Evolutionary conservation across 1,284 basidiomycete species (phyloP).

Genomic region (Microbotryum violaceum): DNA sequence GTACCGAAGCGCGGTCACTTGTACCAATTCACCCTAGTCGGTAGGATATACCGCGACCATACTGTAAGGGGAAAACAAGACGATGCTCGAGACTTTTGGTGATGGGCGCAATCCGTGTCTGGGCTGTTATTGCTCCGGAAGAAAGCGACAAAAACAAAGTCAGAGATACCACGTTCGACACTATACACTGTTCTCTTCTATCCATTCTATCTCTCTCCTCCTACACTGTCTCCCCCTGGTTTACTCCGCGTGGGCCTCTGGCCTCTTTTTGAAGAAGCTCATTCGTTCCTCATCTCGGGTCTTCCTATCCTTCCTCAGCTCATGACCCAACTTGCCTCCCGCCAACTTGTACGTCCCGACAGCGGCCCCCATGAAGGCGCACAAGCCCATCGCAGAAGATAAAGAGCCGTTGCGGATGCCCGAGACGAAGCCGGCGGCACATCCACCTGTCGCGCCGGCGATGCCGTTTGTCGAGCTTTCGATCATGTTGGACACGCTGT

Average conservation of each 20-base stretch:
- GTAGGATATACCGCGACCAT: too few species aligned
- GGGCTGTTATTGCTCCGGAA: too few species aligned
- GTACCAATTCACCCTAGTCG: too few species aligned
- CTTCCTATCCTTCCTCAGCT: constrained; percentile 18
- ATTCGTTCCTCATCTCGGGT: constrained; percentile 25
- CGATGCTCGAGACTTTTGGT: too few species aligned
- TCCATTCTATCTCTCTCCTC: too few species aligned
- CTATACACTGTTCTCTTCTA: too few species aligned
- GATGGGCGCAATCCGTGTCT: too few species aligned
- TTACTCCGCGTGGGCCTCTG: constrained; percentile 16
- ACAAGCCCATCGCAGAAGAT: constrained; percentile 29
- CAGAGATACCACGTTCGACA: too few species aligned
- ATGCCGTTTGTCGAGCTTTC: constrained; percentile 22
- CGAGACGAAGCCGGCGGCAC: constrained; percentile 30
- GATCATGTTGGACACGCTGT: constrained; percentile 29
- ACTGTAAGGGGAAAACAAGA: too few species aligned
- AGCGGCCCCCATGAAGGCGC: constrained; percentile 28
- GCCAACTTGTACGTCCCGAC: constrained; percentile 31
- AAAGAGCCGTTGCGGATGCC: constrained; percentile 28
- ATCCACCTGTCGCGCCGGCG: constrained; percentile 28
- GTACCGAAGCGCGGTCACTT: too few species aligned
- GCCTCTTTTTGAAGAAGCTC: constrained; percentile 28
- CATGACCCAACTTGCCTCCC: constrained; percentile 28
- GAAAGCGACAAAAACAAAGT: too few species aligned
- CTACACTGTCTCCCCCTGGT: not conserved